Evolutionary conservation across 1,139 yeast genomes (phyloP), one percentile per base, ranked within the genome.

Genomic region (Taphrina confusa): DNA sequence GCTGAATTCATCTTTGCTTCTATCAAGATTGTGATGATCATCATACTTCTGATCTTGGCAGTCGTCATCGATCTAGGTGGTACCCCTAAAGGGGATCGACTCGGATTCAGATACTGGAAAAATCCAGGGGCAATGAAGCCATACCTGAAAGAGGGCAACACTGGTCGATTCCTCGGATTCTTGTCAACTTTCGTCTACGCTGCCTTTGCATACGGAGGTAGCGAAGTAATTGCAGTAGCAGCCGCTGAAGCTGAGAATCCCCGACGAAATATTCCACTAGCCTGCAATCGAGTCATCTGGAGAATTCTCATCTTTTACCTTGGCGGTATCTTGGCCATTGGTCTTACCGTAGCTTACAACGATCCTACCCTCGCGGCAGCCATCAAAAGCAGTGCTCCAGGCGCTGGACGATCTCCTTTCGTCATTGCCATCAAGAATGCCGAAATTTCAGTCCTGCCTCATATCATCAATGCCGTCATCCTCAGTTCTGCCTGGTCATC

Each of bases 161-260:
- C 70, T 63, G 87, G 84, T 12, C 25, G 76, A 62, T 87, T 81
- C 77, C 88, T 89, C 71, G 96, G 96, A 66, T 82, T 88, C 28
- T 82, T 89, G 68, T 76, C 87, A n/a, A 86, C 86, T 31, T 86
- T 90, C 68, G 89, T 90, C 56, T 81, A 85, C 31, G 94, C 95
- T 27, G 94, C 96, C 4, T 90, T 88, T 73, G 83, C 96, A 3
- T 85, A 87, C 68, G 90, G 91, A 59, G 94, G 94, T 68, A 82
- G 86, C 58, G 95, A 87, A 73, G 78, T 86, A 69, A 85, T 85
- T 62, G 94, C 94, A 60, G 76, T 89, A 65, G 90, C 95, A 18
- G 90, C 95, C 36, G 89, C 94, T 18, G 96, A 89, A 73, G 82
- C 95, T 47, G 78, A 77, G 47, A 83, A 86, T 71, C 95, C 95